Evolutionary conservation across 805 yeast genomes (phyloP).

Genomic region (Candida ortonii): DNA sequence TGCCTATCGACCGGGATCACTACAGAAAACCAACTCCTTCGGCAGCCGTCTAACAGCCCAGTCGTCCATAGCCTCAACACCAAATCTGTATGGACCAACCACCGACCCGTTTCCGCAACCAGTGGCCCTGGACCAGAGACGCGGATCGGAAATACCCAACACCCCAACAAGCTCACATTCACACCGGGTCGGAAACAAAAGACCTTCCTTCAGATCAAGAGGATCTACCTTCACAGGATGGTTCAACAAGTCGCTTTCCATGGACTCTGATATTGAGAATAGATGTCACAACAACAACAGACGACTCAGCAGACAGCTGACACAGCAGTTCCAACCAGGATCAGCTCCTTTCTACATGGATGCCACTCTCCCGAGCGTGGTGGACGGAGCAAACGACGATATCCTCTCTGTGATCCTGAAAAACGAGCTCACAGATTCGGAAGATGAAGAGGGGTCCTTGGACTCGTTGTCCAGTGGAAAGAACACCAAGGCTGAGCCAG

Average conservation of each 20-base stretch:
- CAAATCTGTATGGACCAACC: no score
- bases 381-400: conserved; percentile 15
- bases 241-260: conserved; percentile 6
- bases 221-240: conserved; percentile 8
- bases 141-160: no score
- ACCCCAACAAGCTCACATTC: not conserved
- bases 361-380: conserved; percentile 14
- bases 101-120: no score
- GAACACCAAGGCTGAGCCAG: conserved; percentile 3
- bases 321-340: conserved; percentile 10
- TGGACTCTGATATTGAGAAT: conserved; percentile 5
- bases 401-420: conserved; percentile 17
- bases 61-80: no score
- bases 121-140: no score
- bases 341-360: conserved; percentile 15
- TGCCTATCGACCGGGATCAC: no score
- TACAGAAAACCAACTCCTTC: no score
- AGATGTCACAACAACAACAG: not conserved
- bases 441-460: conserved; percentile 5
- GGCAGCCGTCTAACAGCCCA: no score
- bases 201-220: conserved; percentile 2
- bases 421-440: conserved; percentile 12
- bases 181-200: not conserved
- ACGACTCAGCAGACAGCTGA: conserved; percentile 14
- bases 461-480: no score